Evolutionary conservation across 805 yeast species (phyloP).

Genomic region (Candida pini): DNA sequence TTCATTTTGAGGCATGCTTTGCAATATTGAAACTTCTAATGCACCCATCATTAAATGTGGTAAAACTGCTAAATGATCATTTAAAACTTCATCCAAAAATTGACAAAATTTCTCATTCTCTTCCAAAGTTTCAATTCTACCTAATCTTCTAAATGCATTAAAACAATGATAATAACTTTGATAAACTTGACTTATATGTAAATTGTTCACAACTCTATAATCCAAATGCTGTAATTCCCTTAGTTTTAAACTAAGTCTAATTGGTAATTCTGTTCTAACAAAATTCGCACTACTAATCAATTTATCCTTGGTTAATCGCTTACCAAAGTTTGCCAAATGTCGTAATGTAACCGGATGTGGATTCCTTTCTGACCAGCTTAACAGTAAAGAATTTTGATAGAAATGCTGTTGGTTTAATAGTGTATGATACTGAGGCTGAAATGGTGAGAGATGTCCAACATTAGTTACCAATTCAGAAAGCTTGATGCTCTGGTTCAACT

Average conservation of each 20-base stretch:
- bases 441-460: slow-evolving; percentile 15
- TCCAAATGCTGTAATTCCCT: slow-evolving; percentile 75
- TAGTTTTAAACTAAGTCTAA: slow-evolving; percentile 75
- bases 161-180: slow-evolving; percentile 83
- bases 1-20: slow-evolving; percentile 50
- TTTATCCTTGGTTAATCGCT: slow-evolving; percentile 68
- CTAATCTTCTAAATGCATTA: slow-evolving; percentile 73
- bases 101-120: slow-evolving; percentile 74
- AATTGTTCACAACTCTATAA: slow-evolving; percentile 77
- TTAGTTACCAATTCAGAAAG: slow-evolving; percentile 13
- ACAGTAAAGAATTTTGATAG: slow-evolving; percentile 71
- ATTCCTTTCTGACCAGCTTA: slow-evolving; percentile 53
- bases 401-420: slow-evolving; percentile 59
- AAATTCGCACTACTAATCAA: slow-evolving; percentile 81
- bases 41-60: slow-evolving; percentile 94
- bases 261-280: slow-evolving; percentile 79
- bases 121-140: slow-evolving; percentile 58
- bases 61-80: slow-evolving; percentile 73
- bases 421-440: slow-evolving; percentile 11
- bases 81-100: slow-evolving; percentile 57
- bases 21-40: slow-evolving; percentile 64
- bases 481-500: slow-evolving; percentile 9
- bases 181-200: slow-evolving; percentile 81
- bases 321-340: slow-evolving; percentile 87
- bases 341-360: slow-evolving; percentile 89